These are phyloP conservation scores for Malassezia brasiliensis DNA, from an alignment of 1,284 basidiomycete species.

Conservation along the genomic window DNA sequence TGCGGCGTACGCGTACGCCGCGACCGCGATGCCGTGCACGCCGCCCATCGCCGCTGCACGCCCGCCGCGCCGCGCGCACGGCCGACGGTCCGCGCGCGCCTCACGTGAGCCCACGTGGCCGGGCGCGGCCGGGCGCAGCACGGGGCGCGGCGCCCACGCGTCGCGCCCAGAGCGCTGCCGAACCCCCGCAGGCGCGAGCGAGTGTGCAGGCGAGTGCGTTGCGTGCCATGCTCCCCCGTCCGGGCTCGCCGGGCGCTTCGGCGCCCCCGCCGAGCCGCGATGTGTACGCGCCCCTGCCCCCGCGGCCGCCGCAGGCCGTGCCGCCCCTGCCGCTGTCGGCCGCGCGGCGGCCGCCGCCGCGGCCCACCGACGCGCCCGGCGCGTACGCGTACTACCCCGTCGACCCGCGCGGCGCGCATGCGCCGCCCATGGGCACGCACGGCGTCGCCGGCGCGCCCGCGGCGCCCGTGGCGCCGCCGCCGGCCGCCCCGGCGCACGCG, in stretches of 20 bases:
- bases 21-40: slow-evolving; percentile 36
- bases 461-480: no score
- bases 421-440: no score
- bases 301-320: not conserved
- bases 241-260: not conserved
- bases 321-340: no score
- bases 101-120: not conserved
- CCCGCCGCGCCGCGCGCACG: not conserved
- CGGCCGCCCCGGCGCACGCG: no score
- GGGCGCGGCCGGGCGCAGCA: not conserved
- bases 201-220: not conserved
- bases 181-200: not conserved
- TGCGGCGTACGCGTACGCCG: slow-evolving; percentile 46
- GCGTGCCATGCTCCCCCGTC: not conserved
- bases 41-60: slow-evolving; percentile 31
- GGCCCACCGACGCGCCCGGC: not conserved
- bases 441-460: no score
- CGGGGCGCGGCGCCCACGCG: not conserved
- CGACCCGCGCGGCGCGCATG: not conserved
- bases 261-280: slow-evolving; percentile 7
- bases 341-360: not conserved
- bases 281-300: slow-evolving; percentile 7
- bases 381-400: slow-evolving; percentile 7
- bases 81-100: not conserved
- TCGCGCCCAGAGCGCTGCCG: not conserved